Percentiles rank a stretch among this genome's conserved stretches.
Conservation (phyloP, 768 basidiomycete genomes). For the Roridomyces roridus region DNA sequence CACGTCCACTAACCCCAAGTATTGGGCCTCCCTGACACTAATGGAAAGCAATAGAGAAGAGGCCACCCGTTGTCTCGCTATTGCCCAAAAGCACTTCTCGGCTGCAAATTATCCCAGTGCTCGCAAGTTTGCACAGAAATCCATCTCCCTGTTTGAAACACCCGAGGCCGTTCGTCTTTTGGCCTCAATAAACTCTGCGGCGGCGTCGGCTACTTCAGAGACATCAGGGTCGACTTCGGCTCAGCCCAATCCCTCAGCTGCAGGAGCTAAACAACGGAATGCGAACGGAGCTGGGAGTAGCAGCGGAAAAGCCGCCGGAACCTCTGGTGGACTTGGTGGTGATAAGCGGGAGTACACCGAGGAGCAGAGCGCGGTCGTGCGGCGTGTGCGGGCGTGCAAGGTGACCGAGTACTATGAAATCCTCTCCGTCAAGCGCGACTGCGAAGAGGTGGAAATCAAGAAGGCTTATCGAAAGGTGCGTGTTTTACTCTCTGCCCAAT, state of each 20-base stretch:
- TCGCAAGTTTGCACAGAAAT: constrained; percentile 90
- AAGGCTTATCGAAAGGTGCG: constrained; percentile 95
- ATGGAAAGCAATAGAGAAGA: constrained; percentile 95
- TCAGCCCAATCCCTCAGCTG: constrained; percentile 77
- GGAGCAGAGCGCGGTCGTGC: constrained; percentile 84
- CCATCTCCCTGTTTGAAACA: constrained; percentile 80
- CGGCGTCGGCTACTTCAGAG: constrained; percentile 48
- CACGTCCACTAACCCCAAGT: background rate
- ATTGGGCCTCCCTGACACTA: no score
- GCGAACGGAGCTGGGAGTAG: constrained; percentile 34
- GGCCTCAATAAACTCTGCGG: constrained; percentile 65
- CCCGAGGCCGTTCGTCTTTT: constrained; percentile 75
- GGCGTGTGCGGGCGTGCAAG: constrained; percentile 85
- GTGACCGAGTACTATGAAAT: constrained; percentile 95
- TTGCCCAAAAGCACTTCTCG: constrained; percentile 78
- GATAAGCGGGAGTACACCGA: constrained; percentile 87
- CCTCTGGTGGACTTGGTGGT: constrained; percentile 66
- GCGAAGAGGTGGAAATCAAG: constrained; percentile 86
- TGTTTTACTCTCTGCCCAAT: constrained; percentile 5
- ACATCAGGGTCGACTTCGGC: constrained; percentile 47
- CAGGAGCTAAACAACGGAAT: constrained; percentile 71
- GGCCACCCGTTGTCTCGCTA: constrained; percentile 79
- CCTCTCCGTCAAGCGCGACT: constrained; percentile 75
- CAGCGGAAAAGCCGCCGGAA: constrained; percentile 45
- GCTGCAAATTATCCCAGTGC: constrained; percentile 78